Evolutionary conservation across 108 stramenopile species (phyloP).

Genomic region (Thalassiosira profunda): DNA sequence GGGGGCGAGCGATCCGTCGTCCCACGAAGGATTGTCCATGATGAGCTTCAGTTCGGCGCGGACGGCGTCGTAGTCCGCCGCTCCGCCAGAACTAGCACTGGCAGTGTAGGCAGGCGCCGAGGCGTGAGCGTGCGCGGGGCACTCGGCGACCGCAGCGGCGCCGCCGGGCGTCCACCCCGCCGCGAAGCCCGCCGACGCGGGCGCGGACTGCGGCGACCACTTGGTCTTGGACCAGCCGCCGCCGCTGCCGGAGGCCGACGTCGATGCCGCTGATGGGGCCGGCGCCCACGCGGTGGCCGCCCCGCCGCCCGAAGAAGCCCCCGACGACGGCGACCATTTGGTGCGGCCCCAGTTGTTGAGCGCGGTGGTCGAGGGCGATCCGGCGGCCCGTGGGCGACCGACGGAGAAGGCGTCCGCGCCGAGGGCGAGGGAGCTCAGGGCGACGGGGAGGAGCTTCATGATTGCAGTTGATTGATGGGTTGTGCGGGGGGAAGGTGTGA

Average conservation of each 20-base stretch:
- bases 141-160: too few relatives aligned
- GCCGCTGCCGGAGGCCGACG: slow-evolving; percentile 1
- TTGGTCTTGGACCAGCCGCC: background rate
- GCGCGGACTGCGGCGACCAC: slow-evolving; percentile 23
- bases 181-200: too few relatives aligned
- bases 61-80: slow-evolving; percentile 39
- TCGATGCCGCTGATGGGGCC: background rate
- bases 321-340: slow-evolving; percentile 20
- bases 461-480: slow-evolving; percentile 1
- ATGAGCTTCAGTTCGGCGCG: slow-evolving; percentile 37
- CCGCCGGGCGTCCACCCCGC: too few relatives aligned
- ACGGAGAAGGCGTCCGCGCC: slow-evolving; percentile 15
- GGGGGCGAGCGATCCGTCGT: slow-evolving; percentile 55
- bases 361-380: background rate
- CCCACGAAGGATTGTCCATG: slow-evolving; percentile 51
- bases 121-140: slow-evolving; percentile 34
- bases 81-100: background rate
- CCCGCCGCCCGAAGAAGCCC: background rate
- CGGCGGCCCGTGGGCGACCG: background rate
- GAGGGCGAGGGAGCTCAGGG: slow-evolving; percentile 5
- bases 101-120: background rate
- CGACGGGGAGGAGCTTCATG: slow-evolving; percentile 26
- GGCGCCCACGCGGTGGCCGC: background rate
- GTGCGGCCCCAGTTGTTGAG: slow-evolving; percentile 15
- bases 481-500: too few relatives aligned